Evolutionary conservation across 169 alveolate species (phyloP).

Genomic region (Plasmodium falciparum): DNA sequence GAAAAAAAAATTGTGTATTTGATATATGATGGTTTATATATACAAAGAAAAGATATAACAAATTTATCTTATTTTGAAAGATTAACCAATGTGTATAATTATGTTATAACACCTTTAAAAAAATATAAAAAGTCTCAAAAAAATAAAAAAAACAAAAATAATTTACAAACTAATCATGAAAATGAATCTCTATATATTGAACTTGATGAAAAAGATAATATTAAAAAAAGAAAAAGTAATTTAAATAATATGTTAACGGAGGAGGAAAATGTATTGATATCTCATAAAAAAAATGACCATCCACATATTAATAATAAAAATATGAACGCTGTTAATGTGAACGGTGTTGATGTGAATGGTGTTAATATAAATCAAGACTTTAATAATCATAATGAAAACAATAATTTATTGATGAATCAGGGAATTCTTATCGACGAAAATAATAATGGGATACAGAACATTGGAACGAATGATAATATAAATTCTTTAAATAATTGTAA

Average conservation of each 20-base stretch:
- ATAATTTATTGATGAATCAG: too few relatives aligned
- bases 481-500: slow-evolving; percentile 1
- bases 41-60: slow-evolving; percentile 87
- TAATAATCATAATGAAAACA: neutral
- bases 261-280: neutral
- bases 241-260: neutral
- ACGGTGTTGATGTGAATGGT: neutral
- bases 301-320: neutral
- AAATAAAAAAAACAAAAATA: neutral
- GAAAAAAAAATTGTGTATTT: slow-evolving; percentile 78
- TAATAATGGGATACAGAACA: neutral
- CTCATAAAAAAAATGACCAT: neutral
- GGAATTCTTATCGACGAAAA: neutral
- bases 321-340: neutral
- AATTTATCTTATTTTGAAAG: slow-evolving; percentile 88
- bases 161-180: neutral
- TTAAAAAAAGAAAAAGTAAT: slow-evolving; percentile 5
- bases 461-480: neutral
- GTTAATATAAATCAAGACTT: neutral
- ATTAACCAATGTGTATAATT: slow-evolving; percentile 84
- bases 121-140: slow-evolving; percentile 12
- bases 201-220: neutral
- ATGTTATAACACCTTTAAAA: slow-evolving; percentile 82
- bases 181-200: neutral
- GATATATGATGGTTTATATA: slow-evolving; percentile 90